Base-by-base conservation (phyloP, 1,284 basidiomycete genomes). In the Earliella scabrosa region DNA sequence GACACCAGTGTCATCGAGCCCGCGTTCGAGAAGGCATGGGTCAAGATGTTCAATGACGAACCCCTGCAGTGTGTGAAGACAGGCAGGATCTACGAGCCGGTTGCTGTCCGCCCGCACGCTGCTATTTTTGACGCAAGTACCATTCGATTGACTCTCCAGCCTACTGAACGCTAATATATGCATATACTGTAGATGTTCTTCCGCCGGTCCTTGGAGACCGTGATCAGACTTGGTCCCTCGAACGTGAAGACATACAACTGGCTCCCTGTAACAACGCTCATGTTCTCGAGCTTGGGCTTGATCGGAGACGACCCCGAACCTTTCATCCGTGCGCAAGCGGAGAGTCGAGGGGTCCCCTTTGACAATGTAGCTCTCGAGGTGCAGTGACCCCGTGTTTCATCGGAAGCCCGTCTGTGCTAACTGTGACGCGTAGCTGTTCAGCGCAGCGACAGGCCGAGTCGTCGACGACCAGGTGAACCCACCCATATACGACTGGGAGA, bases 401-500 rank as follows among this genome's bases (percentile, higher is more conserved):
- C n/a, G n/a, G n/a, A n/a, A n/a, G n/a, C n/a, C n/a, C n/a, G n/a
- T n/a, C n/a, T n/a, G n/a, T n/a, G n/a, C n/a, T n/a, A n/a, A n/a
- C n/a, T n/a, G n/a, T n/a, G n/a, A n/a, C n/a, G n/a, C n/a, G n/a
- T 13, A 31, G 43, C 26, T 2, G 16, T 10, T 6, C 18, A 2
- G 24, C 5, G 2, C 2, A 6, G 26, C 43, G n/a, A 26, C 24
- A 21, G 23, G 21, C 18, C 9, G n/a, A 32, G 13, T 13, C n/a
- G 9, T 36, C 5, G 27, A 18, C 31, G 54, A 21, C 21, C 27
- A 34, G 6, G 34, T 67, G 0, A 23, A 63, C 1, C 64, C 66
- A 0, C 44, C 58, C 2, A 59, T 66, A 50, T 61, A 66, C 39
- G 61, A 67, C 48, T 53, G 62, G 24, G 66, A 67, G 41, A 31